A percentile compares a stretch with the other conserved stretches of the same genome.
phyloP scores from a whole-genome alignment of 2,329 filamentous ascomycete species.

The Rhexocercosporidium sp. region DNA sequence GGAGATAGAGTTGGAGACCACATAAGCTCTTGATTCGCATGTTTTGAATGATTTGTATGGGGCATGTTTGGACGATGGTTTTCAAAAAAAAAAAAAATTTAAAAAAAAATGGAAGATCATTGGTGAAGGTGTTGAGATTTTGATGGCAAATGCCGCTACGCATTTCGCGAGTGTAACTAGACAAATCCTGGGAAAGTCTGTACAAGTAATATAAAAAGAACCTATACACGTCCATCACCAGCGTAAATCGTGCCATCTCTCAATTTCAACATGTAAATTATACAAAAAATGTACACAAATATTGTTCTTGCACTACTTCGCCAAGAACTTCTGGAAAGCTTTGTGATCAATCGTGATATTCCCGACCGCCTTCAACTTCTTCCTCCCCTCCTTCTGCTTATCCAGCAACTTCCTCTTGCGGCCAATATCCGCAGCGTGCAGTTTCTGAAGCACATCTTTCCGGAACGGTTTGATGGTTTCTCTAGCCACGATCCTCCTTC shows the following conservation, averaged over 20 bases:
- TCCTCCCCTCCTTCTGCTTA: conserved; percentile 95
- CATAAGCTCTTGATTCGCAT: no score
- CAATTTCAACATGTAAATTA: neutral
- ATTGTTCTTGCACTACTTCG: conserved; percentile 60
- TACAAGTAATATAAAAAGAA: neutral
- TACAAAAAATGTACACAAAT: neutral
- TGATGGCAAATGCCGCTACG: no score
- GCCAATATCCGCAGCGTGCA: conserved; percentile 88
- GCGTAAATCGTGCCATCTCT: neutral
- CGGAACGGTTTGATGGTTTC: conserved; percentile 97
- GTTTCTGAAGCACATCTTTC: conserved; percentile 91
- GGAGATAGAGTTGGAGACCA: no score
- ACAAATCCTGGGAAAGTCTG: neutral
- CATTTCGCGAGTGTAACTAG: neutral
- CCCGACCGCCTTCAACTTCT: conserved; percentile 81
- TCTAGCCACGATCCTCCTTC: conserved; percentile 81
- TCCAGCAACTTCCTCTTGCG: conserved; percentile 86
- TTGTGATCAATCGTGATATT: conserved; percentile 97
- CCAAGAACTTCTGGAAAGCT: conserved; percentile 91
- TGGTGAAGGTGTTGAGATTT: no score
- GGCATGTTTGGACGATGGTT: no score
- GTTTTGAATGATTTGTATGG: no score
- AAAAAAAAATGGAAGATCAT: no score
- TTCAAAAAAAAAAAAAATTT: no score
- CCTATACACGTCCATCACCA: neutral